Evolutionary conservation across 352 stramenopile species (phyloP).

Genomic region (Phytophthora pinifolia): DNA sequence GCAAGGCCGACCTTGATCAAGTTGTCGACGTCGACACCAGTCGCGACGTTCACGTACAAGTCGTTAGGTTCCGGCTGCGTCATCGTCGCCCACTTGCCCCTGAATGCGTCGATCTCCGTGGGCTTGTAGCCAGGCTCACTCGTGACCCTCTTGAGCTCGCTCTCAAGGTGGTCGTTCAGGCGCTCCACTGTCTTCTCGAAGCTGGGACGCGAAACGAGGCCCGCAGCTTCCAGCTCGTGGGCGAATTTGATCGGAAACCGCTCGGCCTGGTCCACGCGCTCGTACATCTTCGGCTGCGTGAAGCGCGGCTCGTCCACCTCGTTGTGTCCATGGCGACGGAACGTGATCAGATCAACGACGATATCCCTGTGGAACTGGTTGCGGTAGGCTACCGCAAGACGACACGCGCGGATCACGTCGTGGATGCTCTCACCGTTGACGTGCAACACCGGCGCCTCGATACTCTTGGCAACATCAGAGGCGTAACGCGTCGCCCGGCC

Average conservation of each 20-base stretch:
- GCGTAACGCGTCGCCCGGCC: conserved; percentile 81
- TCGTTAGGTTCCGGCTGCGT: conserved; percentile 47
- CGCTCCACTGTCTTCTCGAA: conserved; percentile 63
- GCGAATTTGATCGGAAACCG: conserved; percentile 77
- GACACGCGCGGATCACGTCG: conserved; percentile 75
- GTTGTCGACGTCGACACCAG: conserved; percentile 56
- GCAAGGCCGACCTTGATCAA: conserved; percentile 62
- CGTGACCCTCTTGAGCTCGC: conserved; percentile 55
- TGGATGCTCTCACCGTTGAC: conserved; percentile 85
- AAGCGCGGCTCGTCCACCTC: conserved; percentile 89
- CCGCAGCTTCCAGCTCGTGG: conserved; percentile 54
- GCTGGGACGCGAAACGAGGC: conserved; percentile 52
- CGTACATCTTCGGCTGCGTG: conserved; percentile 90
- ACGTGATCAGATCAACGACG: conserved; percentile 84
- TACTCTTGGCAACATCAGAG: conserved; percentile 83
- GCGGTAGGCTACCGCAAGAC: conserved; percentile 79
- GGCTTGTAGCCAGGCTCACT: conserved; percentile 51
- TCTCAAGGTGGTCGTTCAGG: conserved; percentile 67
- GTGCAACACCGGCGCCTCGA: conserved; percentile 84
- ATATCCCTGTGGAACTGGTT: conserved; percentile 87
- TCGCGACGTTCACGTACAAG: conserved; percentile 52
- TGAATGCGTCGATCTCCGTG: conserved; percentile 71
- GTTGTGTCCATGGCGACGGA: conserved; percentile 89
- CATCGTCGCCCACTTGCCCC: conserved; percentile 68
- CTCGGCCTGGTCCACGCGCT: conserved; percentile 57